A percentile compares a stretch with the other conserved stretches of the same genome.
Evolutionary conservation across 2,329 filamentous ascomycete species (phyloP).

Genomic region (Thyridium curvatum): DNA sequence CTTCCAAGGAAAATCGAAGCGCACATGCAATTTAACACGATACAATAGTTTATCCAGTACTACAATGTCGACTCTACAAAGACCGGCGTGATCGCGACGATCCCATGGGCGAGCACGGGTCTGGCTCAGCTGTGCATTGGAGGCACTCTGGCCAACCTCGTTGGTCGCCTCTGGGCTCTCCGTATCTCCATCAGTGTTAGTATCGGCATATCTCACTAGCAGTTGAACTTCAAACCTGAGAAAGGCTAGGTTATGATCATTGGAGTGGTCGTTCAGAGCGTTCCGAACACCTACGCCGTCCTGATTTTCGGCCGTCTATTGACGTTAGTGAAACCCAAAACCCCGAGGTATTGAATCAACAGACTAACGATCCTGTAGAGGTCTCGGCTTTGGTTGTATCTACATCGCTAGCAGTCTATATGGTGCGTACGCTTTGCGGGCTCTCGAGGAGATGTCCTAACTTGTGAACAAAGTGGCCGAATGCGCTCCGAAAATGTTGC

Average conservation of each 20-base stretch:
- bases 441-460: neutral
- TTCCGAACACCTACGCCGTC: slow-evolving; percentile 32
- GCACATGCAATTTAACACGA: neutral
- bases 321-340: slow-evolving; percentile 13
- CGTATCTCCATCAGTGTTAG: slow-evolving; percentile 24
- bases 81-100: slow-evolving; percentile 30
- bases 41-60: slow-evolving; percentile 24
- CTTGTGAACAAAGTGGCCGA: slow-evolving; percentile 20
- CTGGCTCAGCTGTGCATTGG: slow-evolving; percentile 31
- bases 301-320: slow-evolving; percentile 31
- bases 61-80: slow-evolving; percentile 26
- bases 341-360: slow-evolving; percentile 1
- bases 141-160: slow-evolving; percentile 25
- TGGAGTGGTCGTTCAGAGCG: slow-evolving; percentile 30
- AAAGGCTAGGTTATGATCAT: slow-evolving; percentile 23
- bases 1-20: neutral
- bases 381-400: slow-evolving; percentile 31
- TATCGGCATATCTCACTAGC: neutral
- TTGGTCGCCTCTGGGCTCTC: slow-evolving; percentile 31
- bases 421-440: slow-evolving; percentile 4
- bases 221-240: neutral
- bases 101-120: slow-evolving; percentile 30
- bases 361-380: slow-evolving; percentile 14
- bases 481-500: slow-evolving; percentile 28
- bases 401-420: slow-evolving; percentile 35